A percentile compares a stretch with the other conserved stretches of the same genome.
phyloP scores from a whole-genome alignment of 208 protist genomes.

The Blastocrithidia nonstop region DNA sequence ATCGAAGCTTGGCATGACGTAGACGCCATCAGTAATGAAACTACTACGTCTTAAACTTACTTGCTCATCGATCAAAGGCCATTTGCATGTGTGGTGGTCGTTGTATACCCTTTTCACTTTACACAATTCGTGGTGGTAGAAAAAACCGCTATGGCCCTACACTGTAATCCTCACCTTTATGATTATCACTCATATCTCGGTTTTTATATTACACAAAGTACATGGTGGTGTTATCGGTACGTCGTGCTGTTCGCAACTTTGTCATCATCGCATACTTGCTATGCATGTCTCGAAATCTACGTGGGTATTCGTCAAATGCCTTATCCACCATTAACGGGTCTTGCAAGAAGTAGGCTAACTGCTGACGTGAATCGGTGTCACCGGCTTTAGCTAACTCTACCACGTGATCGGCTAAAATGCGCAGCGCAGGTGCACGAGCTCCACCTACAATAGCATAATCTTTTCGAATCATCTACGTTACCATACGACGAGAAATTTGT shows the following conservation, averaged over 20 bases:
- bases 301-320: slow-evolving; percentile 84
- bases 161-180: slow-evolving; percentile 84
- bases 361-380: slow-evolving; percentile 78
- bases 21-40: slow-evolving; percentile 87
- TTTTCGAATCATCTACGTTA: slow-evolving; percentile 81
- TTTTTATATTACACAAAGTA: slow-evolving; percentile 87
- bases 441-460: slow-evolving; percentile 83
- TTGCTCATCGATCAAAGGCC: slow-evolving; percentile 84
- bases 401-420: slow-evolving; percentile 79
- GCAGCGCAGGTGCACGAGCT: slow-evolving; percentile 60
- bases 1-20: slow-evolving; percentile 80
- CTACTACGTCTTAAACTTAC: slow-evolving; percentile 86
- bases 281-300: slow-evolving; percentile 68
- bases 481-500: slow-evolving; percentile 78
- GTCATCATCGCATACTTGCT: slow-evolving; percentile 84
- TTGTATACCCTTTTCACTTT: slow-evolving; percentile 81
- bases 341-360: slow-evolving; percentile 78
- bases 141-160: slow-evolving; percentile 78
- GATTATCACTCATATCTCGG: slow-evolving; percentile 73
- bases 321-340: slow-evolving; percentile 86
- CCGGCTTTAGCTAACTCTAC: slow-evolving; percentile 80
- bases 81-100: slow-evolving; percentile 86
- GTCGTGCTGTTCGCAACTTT: slow-evolving; percentile 44
- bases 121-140: slow-evolving; percentile 70
- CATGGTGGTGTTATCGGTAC: slow-evolving; percentile 62